Base-by-base conservation (phyloP, 371 early-diverging fungal genomes). In the Mortierella sp. region DNA sequence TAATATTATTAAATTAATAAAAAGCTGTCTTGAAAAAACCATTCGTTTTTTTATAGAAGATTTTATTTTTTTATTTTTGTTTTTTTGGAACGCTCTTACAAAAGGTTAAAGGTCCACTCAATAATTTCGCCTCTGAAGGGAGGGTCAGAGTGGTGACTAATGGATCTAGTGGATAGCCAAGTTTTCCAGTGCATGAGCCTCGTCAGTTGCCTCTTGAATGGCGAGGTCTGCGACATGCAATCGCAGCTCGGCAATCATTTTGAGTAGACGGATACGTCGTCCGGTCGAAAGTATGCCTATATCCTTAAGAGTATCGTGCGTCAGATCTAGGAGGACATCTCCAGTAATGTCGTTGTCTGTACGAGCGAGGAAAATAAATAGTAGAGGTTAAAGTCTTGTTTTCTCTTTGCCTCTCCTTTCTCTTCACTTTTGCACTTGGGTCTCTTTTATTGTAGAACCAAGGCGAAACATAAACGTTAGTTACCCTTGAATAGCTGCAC, bases 291-390 rank as follows among this genome's bases (percentile, higher is more conserved):
- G 9, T 57, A 76, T 63, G 24, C 69, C 79, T 73, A 82, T 71
- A 44, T 82, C 80, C 56, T 80, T 80, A 47, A 82, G 66, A 0
- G 58, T 70, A 30, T 79, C 80, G 64, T 78, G 79, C 19, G 64
- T 75, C 47, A 80, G 48, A 8, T 73, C 79, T 31, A 79, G 59
- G n/a, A 82, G 64, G 5, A 80, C 72, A 42, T 80, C 72, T 12
- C 82, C 82, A 6, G 75, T 80, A 42, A 82, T 76, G 54, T 80
- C 80, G 34, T 72, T 44, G 19, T 69, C 75, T 73, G 27, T 37
- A 12, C 3, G 21, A 14, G 14, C 6, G 23, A 52, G 6, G 42
- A 19, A 47, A 19, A 37, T n/a, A 23, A 14, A 30, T 24, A 31
- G n/a, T n/a, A 11, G 7, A 51, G 11, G 50, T 19, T 32, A 15